phyloP scores from a whole-genome alignment of 257 asterid species.

The Agastache rugosa region DNA sequence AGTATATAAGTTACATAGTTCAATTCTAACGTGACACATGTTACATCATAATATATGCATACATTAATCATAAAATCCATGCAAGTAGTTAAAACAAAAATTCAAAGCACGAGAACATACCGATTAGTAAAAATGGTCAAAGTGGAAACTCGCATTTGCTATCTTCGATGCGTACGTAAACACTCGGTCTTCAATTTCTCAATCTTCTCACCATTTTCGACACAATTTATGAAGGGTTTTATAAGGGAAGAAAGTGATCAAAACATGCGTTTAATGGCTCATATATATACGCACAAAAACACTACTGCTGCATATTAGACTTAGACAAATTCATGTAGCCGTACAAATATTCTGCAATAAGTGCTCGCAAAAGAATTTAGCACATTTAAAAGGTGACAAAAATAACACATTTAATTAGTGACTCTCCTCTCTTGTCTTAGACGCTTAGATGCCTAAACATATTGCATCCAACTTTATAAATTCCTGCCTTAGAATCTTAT shows the following conservation, averaged over 20 bases:
- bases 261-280: not conserved
- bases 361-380: constrained; percentile 15
- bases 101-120: not conserved
- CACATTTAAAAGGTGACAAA: constrained; percentile 32
- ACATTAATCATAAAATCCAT: not conserved
- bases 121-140: not conserved
- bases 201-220: not conserved
- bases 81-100: not conserved
- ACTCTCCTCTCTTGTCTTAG: not conserved
- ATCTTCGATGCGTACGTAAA: no score
- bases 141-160: no score
- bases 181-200: not conserved
- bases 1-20: no score
- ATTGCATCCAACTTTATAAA: constrained; percentile 32
- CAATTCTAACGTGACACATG: not conserved
- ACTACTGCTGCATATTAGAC: not conserved
- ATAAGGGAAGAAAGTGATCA: not conserved
- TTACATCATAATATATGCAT: not conserved
- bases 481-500: constrained; percentile 35
- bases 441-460: constrained; percentile 22
- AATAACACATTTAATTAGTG: not conserved
- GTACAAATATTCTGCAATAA: constrained; percentile 32
- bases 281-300: not conserved
- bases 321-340: not conserved
- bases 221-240: not conserved